Evolutionary conservation across 2,329 filamentous ascomycete genomes (phyloP).

Genomic region (Teratosphaeria zuluensis): DNA sequence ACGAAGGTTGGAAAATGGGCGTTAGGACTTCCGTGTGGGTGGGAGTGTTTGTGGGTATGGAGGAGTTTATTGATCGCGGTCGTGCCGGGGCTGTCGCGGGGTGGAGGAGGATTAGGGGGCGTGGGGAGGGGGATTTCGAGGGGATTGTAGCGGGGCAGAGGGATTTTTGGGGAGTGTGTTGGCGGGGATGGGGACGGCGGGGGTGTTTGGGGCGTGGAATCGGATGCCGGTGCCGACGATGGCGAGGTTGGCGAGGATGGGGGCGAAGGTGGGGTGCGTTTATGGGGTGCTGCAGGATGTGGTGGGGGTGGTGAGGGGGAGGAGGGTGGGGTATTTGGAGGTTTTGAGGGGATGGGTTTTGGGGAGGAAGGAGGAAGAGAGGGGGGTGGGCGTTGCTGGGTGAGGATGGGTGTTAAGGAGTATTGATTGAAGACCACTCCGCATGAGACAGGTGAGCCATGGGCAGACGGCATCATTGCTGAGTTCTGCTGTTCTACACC

Average conservation of each 20-base stretch:
- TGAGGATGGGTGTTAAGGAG: not conserved
- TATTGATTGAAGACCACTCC: not conserved
- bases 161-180: conserved; percentile 75
- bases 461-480: no score
- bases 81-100: conserved; percentile 51
- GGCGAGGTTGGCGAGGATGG: conserved; percentile 61
- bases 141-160: conserved; percentile 33
- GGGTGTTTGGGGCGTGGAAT: conserved; percentile 78
- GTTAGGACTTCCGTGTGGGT: conserved; percentile 61
- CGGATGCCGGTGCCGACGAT: conserved; percentile 61
- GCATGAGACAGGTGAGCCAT: no score
- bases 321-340: conserved; percentile 65
- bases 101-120: conserved; percentile 25
- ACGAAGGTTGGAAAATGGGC: conserved; percentile 70
- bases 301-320: conserved; percentile 58
- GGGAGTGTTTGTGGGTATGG: conserved; percentile 66
- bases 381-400: not conserved
- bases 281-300: conserved; percentile 78
- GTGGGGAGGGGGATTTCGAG: conserved; percentile 33
- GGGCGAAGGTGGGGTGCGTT: conserved; percentile 64
- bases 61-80: conserved; percentile 74
- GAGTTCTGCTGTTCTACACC: no score
- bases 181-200: conserved; percentile 75
- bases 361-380: conserved; percentile 6
- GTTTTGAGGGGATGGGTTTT: conserved; percentile 33